These are phyloP conservation scores for Rhodotorula graminis DNA, from an alignment of 768 basidiomycete species.

Conservation along the genomic window DNA sequence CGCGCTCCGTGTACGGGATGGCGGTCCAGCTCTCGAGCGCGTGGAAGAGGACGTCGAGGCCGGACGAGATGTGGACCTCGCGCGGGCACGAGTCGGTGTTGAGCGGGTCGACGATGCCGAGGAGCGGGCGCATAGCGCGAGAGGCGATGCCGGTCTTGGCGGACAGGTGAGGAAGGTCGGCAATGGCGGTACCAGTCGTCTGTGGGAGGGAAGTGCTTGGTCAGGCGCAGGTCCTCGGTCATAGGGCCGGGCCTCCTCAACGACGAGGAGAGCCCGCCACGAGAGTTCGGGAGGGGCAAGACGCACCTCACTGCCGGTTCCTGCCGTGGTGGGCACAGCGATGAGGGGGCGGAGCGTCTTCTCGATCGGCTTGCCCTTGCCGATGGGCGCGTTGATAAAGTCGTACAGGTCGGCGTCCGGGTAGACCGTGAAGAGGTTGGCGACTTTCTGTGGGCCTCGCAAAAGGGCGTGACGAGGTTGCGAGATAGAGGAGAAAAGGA, in stretches of 20 bases:
- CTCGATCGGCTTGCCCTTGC: conserved; percentile 75
- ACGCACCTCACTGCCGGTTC: conserved; percentile 58
- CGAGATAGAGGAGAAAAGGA: background rate
- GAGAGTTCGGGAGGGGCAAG: background rate
- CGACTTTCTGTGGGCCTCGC: conserved; percentile 66
- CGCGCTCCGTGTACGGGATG: conserved; percentile 88
- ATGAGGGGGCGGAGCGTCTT: conserved; percentile 70
- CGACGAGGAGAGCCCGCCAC: no score
- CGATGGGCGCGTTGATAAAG: conserved; percentile 93
- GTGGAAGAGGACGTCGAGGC: conserved; percentile 85
- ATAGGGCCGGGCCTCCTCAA: no score
- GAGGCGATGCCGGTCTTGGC: conserved; percentile 97
- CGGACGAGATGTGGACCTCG: conserved; percentile 90
- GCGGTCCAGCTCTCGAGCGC: conserved; percentile 83
- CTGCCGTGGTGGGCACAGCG: conserved; percentile 65
- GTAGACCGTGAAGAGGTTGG: conserved; percentile 90
- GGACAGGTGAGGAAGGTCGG: conserved; percentile 78
- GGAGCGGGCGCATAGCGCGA: conserved; percentile 79
- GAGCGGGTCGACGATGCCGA: conserved; percentile 79
- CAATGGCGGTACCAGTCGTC: conserved; percentile 89
- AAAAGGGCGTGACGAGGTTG: no score
- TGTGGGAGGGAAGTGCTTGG: conserved; percentile 53
- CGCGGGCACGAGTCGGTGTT: conserved; percentile 77
- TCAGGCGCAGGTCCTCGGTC: no score
- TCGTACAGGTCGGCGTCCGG: conserved; percentile 88